These are phyloP conservation scores for Cladophialophora psammophila DNA, from an alignment of 2,329 filamentous ascomycete genomes.

Conservation along the genomic window DNA sequence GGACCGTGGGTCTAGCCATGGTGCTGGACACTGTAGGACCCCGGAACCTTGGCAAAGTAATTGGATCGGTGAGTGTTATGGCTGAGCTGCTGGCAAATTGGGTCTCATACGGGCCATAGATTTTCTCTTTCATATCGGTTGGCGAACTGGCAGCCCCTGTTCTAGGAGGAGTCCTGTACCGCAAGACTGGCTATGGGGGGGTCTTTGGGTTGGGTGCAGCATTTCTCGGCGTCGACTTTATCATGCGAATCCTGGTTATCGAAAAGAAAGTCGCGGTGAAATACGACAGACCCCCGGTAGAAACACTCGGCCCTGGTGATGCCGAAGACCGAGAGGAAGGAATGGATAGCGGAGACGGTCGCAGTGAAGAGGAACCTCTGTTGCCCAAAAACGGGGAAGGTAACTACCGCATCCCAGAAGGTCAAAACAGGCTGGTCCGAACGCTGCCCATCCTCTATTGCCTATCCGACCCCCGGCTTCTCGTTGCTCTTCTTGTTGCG, in stretches of 20 bases:
- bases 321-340: conserved; percentile 36
- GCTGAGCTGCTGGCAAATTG: not conserved
- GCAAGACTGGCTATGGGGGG: conserved; percentile 63
- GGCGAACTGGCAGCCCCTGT: conserved; percentile 65
- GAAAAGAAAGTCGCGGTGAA: conserved; percentile 66
- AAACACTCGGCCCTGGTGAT: conserved; percentile 34
- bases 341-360: conserved; percentile 36
- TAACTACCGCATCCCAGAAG: conserved; percentile 54
- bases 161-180: conserved; percentile 67
- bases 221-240: conserved; percentile 64
- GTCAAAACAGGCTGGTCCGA: conserved; percentile 50
- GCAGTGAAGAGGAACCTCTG: conserved; percentile 50
- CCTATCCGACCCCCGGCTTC: conserved; percentile 33
- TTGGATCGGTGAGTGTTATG: conserved; percentile 59
- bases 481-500: conserved; percentile 37
- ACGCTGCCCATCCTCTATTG: conserved; percentile 47
- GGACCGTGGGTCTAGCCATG: conserved; percentile 66
- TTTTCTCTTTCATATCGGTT: conserved; percentile 66
- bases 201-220: conserved; percentile 66
- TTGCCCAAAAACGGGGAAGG: conserved; percentile 47
- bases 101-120: conserved; percentile 42
- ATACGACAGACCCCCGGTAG: conserved; percentile 45
- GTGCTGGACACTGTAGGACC: conserved; percentile 65
- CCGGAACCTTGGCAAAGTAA: conserved; percentile 66
- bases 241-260: conserved; percentile 67